phyloP scores from a whole-genome alignment of 257 asterid species.

The Ocimum tenuiflorum region DNA sequence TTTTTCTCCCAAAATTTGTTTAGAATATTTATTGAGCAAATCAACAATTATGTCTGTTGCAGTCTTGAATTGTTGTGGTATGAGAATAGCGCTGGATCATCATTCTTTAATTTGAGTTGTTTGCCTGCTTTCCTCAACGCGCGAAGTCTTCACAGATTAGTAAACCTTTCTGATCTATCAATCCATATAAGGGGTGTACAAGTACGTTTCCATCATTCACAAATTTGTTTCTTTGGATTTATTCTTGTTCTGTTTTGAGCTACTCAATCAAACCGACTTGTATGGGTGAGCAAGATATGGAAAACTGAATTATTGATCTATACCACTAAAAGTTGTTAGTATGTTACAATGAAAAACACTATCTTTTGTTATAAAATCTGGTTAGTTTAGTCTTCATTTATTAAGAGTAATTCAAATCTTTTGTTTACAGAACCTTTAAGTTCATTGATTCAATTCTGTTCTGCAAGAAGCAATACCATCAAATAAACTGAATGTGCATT shows the following conservation, averaged over 20 bases:
- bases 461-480: too few species aligned
- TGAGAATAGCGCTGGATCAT: conserved; percentile 54
- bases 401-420: too few species aligned
- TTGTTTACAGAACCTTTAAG: too few species aligned
- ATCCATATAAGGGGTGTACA: conserved; percentile 32
- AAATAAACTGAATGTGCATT: too few species aligned
- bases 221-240: neutral
- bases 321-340: too few species aligned
- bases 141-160: conserved; percentile 63
- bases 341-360: too few species aligned
- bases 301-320: too few species aligned
- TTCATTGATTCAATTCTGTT: too few species aligned
- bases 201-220: conserved; percentile 39
- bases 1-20: neutral
- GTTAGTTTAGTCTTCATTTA: too few species aligned
- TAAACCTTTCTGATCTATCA: conserved; percentile 51
- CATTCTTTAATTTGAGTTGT: conserved; percentile 71
- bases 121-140: conserved; percentile 74
- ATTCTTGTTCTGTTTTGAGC: neutral
- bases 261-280: neutral
- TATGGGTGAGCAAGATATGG: too few species aligned
- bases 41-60: conserved; percentile 17
- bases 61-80: conserved; percentile 75
- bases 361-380: too few species aligned
- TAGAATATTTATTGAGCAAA: neutral